These are phyloP conservation scores for Coemansia guatemalensis DNA, from an alignment of 192 early-diverging fungal genomes.

Conservation along the genomic window DNA sequence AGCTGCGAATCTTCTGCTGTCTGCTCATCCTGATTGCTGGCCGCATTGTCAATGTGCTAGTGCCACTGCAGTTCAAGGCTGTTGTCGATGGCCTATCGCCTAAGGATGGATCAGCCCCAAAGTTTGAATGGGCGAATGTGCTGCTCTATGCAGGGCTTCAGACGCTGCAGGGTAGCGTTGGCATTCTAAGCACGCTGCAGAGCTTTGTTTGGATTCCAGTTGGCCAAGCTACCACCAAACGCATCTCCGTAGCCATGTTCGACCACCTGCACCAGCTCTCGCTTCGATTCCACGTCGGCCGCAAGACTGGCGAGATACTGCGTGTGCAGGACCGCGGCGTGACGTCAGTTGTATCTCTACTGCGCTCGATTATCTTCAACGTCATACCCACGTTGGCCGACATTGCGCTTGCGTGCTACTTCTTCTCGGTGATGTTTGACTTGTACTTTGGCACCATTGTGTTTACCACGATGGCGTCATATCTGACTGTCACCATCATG, in stretches of 20 bases:
- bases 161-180: constrained; percentile 59
- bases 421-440: constrained; percentile 66
- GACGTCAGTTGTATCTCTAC: constrained; percentile 66
- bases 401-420: constrained; percentile 78
- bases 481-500: constrained; percentile 75
- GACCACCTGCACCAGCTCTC: constrained; percentile 86
- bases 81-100: constrained; percentile 72
- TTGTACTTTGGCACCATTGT: constrained; percentile 81
- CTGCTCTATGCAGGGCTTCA: constrained; percentile 41
- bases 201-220: constrained; percentile 92
- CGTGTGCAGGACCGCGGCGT: constrained; percentile 72
- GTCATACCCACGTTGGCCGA: constrained; percentile 87
- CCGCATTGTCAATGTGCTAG: constrained; percentile 77
- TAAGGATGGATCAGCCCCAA: constrained; percentile 40
- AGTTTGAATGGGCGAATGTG: constrained; percentile 52
- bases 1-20: constrained; percentile 68
- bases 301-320: constrained; percentile 94
- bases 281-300: constrained; percentile 87
- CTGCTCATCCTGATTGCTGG: constrained; percentile 64
- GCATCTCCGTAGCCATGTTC: constrained; percentile 90
- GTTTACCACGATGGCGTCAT: constrained; percentile 82
- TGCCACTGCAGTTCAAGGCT: constrained; percentile 78
- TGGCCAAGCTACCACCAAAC: constrained; percentile 87
- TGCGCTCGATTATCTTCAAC: constrained; percentile 86
- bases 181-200: constrained; percentile 77